These are phyloP conservation scores for Ichthyophonus hoferi DNA, from an alignment of 208 protist genomes.

Conservation along the genomic window DNA sequence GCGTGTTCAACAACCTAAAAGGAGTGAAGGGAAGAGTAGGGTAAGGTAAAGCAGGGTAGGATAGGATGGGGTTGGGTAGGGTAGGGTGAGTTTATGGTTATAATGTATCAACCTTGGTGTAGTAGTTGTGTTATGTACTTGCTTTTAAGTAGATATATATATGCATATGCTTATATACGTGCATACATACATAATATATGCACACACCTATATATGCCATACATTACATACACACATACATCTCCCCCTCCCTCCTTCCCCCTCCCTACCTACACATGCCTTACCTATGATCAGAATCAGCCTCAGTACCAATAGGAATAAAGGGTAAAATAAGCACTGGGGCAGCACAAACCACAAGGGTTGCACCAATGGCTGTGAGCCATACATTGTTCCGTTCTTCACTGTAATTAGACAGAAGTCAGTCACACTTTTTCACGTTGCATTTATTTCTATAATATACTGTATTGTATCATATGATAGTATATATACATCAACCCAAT, in stretches of 20 bases:
- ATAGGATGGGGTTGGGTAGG: not conserved
- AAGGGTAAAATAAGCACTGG: conserved; percentile 31
- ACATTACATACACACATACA: not conserved
- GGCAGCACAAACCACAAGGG: not conserved
- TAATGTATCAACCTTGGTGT: no score
- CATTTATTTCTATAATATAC: not conserved
- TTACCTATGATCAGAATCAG: not conserved
- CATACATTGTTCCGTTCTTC: not conserved
- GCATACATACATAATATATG: not conserved
- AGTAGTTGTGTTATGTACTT: no score
- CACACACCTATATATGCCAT: not conserved
- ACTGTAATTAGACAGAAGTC: not conserved
- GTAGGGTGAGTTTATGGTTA: not conserved
- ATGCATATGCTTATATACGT: no score
- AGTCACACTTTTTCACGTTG: not conserved
- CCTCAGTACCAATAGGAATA: conserved; percentile 9
- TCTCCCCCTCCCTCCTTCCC: not conserved
- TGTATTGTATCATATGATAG: not conserved
- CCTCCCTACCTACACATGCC: not conserved
- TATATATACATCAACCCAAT: not conserved
- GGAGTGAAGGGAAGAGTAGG: not conserved
- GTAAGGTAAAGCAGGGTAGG: not conserved
- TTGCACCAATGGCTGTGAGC: not conserved
- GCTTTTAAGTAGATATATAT: no score
- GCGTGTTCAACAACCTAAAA: conserved; percentile 38